Evolutionary conservation across 306 rosid species (phyloP), one percentile per base, ranked within the genome.

Genomic region (Neltuma alba): DNA sequence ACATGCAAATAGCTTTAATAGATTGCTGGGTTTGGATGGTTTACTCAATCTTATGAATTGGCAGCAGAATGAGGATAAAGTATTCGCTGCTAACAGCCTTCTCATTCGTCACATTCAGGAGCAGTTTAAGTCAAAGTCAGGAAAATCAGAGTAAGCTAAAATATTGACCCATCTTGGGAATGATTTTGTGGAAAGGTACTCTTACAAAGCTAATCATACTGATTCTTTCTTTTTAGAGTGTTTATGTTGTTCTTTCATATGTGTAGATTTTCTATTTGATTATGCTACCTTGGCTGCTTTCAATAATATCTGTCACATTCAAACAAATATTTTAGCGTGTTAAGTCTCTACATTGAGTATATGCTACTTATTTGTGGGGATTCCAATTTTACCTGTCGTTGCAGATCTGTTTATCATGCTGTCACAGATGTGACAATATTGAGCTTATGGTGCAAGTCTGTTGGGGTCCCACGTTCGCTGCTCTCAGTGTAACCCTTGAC

Each of bases 401-500:
- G 89, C 95, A 94, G 99, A 87, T 89, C 81, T n/a, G n/a, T n/a
- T n/a, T n/a, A n/a, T n/a, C n/a, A n/a, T n/a, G n/a, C n/a, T n/a
- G n/a, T n/a, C n/a, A 91, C 97, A 30, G 97, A 94, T 82, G 97
- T 89, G 68, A 89, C 97, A 47, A 94, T 94, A 87, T 87, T 94
- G 86, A 94, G 99, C 92, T 94, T 85, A 94, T 94, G 97, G 95
- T 90, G 54, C 97, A 94, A 87, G 99, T 89, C 48, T 94, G 97
- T 86, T 94, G 99, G 99, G 97, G 99, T 75, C 99, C 99, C 68
- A 92, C 92, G 91, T 87, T 94, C 87, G 99, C 99, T 60, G 97
- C 99, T 40, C 87, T 92, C 80, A 94, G 99, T 85, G 97, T 94
- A 85, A 94, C 97, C 62, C 93, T 94, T 66, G 99, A 92, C 86